These are phyloP conservation scores for Tricholoma bakamatsutake DNA, from an alignment of 768 basidiomycete species.

Conservation along the genomic window DNA sequence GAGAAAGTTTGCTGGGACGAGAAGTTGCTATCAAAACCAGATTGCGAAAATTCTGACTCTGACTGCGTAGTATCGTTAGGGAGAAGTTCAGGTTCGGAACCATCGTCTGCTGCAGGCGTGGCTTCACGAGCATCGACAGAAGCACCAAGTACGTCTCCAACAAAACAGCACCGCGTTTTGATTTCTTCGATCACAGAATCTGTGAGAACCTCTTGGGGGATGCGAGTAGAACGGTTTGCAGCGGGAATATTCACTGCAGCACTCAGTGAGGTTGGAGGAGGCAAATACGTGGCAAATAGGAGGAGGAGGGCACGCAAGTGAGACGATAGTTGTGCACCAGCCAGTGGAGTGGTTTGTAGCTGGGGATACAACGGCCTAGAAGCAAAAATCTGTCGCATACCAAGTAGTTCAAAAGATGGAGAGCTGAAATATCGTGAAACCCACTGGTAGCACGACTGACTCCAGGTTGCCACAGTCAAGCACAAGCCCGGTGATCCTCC, in stretches of 20 bases:
- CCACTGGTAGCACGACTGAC: conserved; percentile 79
- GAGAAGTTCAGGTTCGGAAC: conserved; percentile 35
- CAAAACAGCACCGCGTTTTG: conserved; percentile 87
- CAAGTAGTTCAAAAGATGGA: neutral
- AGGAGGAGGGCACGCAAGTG: conserved; percentile 80
- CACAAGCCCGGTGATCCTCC: conserved; percentile 89
- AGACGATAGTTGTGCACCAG: conserved; percentile 73
- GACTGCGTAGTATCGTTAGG: conserved; percentile 54
- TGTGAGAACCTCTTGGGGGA: conserved; percentile 77
- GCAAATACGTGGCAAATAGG: conserved; percentile 79
- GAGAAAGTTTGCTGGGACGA: conserved; percentile 50
- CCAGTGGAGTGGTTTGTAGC: conserved; percentile 79
- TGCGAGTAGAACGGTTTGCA: conserved; percentile 55
- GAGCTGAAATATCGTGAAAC: conserved; percentile 20
- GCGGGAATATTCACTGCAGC: conserved; percentile 57
- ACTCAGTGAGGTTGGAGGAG: conserved; percentile 69
- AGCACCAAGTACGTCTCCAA: conserved; percentile 53
- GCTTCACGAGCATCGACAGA: conserved; percentile 27
- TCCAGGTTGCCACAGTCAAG: conserved; percentile 92
- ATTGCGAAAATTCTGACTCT: conserved; percentile 62
- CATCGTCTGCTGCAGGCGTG: conserved; percentile 27
- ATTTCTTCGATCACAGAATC: conserved; percentile 84
- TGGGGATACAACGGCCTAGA: conserved; percentile 83
- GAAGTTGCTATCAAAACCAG: conserved; percentile 40
- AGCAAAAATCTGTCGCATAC: conserved; percentile 69